Evolutionary conservation across 352 stramenopile genomes (phyloP).

Genomic region (Phytophthora melonis): DNA sequence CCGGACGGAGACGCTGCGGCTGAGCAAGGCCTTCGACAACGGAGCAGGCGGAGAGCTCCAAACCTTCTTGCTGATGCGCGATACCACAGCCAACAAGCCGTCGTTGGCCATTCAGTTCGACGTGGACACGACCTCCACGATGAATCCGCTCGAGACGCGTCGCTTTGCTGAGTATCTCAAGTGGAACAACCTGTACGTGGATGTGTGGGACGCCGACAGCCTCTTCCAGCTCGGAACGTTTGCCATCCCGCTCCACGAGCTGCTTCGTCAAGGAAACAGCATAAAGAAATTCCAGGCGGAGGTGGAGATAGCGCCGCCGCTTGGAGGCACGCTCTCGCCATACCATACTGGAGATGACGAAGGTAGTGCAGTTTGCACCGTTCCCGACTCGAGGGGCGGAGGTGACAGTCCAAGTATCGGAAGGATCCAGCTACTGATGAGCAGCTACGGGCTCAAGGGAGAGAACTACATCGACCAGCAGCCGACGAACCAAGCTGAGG

Average conservation of each 20-base stretch:
- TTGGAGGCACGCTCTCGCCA: conserved; percentile 24
- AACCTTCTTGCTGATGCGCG: conserved; percentile 74
- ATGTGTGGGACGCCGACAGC: conserved; percentile 95
- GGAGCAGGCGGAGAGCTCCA: conserved; percentile 35
- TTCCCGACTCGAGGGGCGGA: conserved; percentile 17
- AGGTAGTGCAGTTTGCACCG: conserved; percentile 16
- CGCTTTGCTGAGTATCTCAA: conserved; percentile 91
- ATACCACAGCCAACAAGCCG: conserved; percentile 68
- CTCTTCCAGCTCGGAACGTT: conserved; percentile 91
- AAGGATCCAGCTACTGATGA: conserved; percentile 88
- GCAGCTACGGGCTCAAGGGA: conserved; percentile 86
- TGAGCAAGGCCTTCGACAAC: conserved; percentile 67
- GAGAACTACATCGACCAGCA: conserved; percentile 40
- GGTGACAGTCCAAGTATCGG: conserved; percentile 23
- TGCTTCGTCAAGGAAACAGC: conserved; percentile 91
- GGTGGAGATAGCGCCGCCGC: conserved; percentile 58
- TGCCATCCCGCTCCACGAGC: conserved; percentile 82
- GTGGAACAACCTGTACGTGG: conserved; percentile 86
- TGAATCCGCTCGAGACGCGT: conserved; percentile 71
- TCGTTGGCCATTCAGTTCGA: conserved; percentile 81
- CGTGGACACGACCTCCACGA: conserved; percentile 69
- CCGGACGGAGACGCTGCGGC: conserved; percentile 81
- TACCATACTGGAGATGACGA: conserved; percentile 24
- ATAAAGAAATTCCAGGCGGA: conserved; percentile 93
- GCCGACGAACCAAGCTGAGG: conserved; percentile 4